Evolutionary conservation across 2,329 filamentous ascomycete genomes (phyloP).

Genomic region (Pyricularia pennisetigena): DNA sequence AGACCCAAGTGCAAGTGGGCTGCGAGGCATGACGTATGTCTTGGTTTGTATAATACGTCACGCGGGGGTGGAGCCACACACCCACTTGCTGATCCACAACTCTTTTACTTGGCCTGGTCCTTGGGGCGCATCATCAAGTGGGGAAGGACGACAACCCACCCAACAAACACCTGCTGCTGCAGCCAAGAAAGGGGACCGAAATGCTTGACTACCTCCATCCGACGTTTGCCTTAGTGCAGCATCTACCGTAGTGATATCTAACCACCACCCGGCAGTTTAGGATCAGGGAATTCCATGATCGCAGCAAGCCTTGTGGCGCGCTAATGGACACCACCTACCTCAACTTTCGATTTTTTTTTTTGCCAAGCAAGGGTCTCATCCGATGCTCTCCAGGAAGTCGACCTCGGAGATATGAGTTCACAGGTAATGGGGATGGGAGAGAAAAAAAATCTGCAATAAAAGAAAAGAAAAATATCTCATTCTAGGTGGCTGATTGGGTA

Average conservation of each 20-base stretch:
- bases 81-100: not conserved
- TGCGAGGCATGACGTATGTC: conserved; percentile 5
- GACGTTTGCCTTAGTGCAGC: not conserved
- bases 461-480: not conserved
- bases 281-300: not conserved
- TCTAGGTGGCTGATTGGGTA: not conserved
- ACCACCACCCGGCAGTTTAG: not conserved
- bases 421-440: not conserved
- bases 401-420: not conserved
- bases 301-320: not conserved
- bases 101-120: not conserved
- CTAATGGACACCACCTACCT: not conserved
- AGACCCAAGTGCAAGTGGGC: not conserved
- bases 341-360: not conserved
- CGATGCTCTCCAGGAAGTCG: not conserved
- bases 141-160: not conserved
- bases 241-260: not conserved
- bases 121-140: not conserved
- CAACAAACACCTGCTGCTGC: not conserved
- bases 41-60: not conserved
- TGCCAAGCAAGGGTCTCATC: not conserved
- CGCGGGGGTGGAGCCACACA: not conserved
- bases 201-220: not conserved
- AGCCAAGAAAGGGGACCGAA: not conserved
- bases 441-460: not conserved